Conservation (phyloP, 23 red algal species). For the Gracilariopsis chorda region DNA sequence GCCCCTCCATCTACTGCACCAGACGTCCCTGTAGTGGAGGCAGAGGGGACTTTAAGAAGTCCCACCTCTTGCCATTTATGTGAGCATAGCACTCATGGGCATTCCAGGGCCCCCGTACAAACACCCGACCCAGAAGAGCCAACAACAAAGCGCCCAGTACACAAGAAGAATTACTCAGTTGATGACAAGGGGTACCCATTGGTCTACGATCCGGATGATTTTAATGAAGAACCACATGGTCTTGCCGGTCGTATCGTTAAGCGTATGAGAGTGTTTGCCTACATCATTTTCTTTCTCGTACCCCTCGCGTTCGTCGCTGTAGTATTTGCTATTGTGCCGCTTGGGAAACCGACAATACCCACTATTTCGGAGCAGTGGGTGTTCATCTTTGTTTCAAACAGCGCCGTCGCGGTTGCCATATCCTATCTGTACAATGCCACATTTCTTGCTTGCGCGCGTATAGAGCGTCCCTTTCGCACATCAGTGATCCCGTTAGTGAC, state of each 20-base stretch:
- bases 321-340: conserved; percentile 63
- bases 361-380: conserved; percentile 59
- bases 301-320: conserved; percentile 56
- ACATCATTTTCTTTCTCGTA: conserved; percentile 55
- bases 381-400: conserved; percentile 69
- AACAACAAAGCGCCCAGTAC: too few relatives aligned
- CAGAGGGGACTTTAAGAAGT: too few relatives aligned
- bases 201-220: conserved; percentile 14
- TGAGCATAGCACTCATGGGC: too few relatives aligned
- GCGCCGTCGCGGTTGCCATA: conserved; percentile 29
- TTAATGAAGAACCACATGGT: conserved; percentile 44
- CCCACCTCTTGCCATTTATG: too few relatives aligned
- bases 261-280: conserved; percentile 50
- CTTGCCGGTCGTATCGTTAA: conserved; percentile 40
- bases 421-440: conserved; percentile 72
- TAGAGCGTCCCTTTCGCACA: conserved; percentile 59
- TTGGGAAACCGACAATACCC: conserved; percentile 36
- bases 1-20: too few relatives aligned
- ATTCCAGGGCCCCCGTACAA: too few relatives aligned
- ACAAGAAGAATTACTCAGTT: too few relatives aligned
- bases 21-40: too few relatives aligned
- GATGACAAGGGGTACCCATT: conserved; percentile 10
- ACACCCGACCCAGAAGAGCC: too few relatives aligned
- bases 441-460: conserved; percentile 21
- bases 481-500: conserved; percentile 26